Evolutionary conservation across 140 eudicot genomes (phyloP).

Genomic region (Anethum foeniculum): DNA sequence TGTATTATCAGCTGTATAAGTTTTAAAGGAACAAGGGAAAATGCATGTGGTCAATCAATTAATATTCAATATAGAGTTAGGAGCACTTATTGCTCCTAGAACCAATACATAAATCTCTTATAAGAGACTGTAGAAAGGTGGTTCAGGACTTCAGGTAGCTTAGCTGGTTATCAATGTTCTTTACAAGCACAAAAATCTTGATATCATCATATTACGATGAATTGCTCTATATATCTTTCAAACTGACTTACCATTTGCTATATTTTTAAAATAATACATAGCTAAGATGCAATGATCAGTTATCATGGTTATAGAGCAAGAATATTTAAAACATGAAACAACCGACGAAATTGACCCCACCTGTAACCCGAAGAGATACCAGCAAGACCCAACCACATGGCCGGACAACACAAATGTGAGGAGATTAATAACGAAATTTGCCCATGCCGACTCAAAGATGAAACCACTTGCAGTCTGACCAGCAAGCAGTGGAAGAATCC

Average conservation of each 20-base stretch:
- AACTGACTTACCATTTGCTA: neutral
- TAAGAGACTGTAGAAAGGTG: neutral
- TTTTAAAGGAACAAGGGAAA: neutral
- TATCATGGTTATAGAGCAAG: neutral
- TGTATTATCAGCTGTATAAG: neutral
- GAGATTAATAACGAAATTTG: constrained; percentile 69
- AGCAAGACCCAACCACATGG: constrained; percentile 88
- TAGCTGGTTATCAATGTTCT: neutral
- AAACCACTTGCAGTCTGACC: constrained; percentile 68
- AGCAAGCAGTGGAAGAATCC: constrained; percentile 69
- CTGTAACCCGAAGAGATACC: constrained; percentile 93
- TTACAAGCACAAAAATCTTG: neutral
- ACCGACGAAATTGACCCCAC: constrained; percentile 24
- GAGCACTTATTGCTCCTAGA: neutral
- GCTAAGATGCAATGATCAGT: neutral
- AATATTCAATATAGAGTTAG: neutral
- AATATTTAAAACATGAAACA: neutral
- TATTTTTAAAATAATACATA: neutral
- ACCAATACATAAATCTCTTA: neutral
- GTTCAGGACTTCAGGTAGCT: neutral
- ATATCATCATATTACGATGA: neutral
- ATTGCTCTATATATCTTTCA: neutral
- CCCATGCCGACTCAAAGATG: constrained; percentile 85
- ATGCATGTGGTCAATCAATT: neutral
- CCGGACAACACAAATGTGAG: constrained; percentile 65